phyloP scores from a whole-genome alignment of 257 asterid species.

The Solanum bulbocastanum region DNA sequence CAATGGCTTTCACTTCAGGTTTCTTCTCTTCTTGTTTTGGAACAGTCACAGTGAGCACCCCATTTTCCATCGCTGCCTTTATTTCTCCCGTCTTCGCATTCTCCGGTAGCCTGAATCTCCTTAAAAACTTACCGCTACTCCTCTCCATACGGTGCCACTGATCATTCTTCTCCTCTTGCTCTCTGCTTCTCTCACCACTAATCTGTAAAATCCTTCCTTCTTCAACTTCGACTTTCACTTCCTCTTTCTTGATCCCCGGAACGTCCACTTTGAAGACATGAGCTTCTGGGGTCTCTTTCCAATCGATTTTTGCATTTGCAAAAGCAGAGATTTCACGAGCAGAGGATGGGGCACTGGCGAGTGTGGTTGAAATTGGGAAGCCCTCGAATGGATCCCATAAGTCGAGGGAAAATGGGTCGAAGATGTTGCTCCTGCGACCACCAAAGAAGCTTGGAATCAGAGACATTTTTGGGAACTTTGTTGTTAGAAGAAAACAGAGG shows the following conservation, averaged over 20 bases:
- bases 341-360: no score
- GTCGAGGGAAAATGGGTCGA: no score
- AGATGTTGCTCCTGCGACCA: no score
- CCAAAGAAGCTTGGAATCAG: no score
- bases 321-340: no score
- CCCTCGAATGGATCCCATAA: no score
- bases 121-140: not conserved
- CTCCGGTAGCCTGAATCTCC: no score
- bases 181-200: constrained; percentile 17
- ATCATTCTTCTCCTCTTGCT: constrained; percentile 14
- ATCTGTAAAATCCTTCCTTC: not conserved
- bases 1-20: constrained; percentile 4
- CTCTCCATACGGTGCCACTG: constrained; percentile 18
- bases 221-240: not conserved
- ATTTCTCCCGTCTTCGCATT: no score
- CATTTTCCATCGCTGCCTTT: not conserved
- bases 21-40: not conserved
- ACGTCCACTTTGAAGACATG: constrained; percentile 15
- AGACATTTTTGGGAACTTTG: no score
- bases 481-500: no score
- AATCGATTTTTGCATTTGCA: constrained; percentile 1
- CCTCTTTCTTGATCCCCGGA: constrained; percentile 17
- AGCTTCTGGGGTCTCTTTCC: constrained; percentile 21
- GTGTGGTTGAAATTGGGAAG: no score
- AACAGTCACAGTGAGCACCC: not conserved